phyloP scores from a whole-genome alignment of 306 rosid genomes.

The Quillaja saponaria region DNA sequence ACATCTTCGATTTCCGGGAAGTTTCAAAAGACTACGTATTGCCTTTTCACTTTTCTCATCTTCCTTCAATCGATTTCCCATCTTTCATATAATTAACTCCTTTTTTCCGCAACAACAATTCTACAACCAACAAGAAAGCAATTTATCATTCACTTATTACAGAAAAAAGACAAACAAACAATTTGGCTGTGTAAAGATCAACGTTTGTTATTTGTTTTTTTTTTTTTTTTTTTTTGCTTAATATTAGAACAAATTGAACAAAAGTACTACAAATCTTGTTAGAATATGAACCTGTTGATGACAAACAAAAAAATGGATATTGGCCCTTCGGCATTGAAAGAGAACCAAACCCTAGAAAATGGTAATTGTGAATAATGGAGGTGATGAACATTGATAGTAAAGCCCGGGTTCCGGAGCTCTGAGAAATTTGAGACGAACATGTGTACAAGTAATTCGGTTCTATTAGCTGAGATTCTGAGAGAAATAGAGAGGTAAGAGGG shows the following conservation, averaged over 20 bases:
- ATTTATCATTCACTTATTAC: background rate
- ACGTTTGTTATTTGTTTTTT: background rate
- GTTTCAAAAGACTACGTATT: constrained; percentile 69
- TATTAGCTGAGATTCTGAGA: background rate
- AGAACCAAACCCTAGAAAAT: constrained; percentile 22
- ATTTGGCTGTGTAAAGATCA: too few relatives aligned
- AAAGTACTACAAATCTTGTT: background rate
- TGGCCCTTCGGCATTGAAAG: background rate
- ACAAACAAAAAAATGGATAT: background rate
- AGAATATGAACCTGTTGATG: constrained; percentile 30
- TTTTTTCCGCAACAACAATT: constrained; percentile 22
- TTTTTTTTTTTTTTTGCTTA: background rate
- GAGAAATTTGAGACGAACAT: constrained; percentile 33
- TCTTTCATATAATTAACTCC: constrained; percentile 34
- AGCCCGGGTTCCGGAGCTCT: constrained; percentile 12
- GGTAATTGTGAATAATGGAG: constrained; percentile 4
- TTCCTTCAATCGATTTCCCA: constrained; percentile 63
- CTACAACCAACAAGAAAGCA: constrained; percentile 8
- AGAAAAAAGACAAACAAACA: background rate
- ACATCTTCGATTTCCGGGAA: constrained; percentile 77
- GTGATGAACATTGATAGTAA: constrained; percentile 20
- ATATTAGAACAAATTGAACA: constrained; percentile 5
- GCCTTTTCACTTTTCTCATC: constrained; percentile 63
- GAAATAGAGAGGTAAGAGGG: constrained; percentile 36
- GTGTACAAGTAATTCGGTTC: constrained; percentile 21